Base-by-base conservation (phyloP, 495 filamentous ascomycete genomes). In the Lophium mytilinum region DNA sequence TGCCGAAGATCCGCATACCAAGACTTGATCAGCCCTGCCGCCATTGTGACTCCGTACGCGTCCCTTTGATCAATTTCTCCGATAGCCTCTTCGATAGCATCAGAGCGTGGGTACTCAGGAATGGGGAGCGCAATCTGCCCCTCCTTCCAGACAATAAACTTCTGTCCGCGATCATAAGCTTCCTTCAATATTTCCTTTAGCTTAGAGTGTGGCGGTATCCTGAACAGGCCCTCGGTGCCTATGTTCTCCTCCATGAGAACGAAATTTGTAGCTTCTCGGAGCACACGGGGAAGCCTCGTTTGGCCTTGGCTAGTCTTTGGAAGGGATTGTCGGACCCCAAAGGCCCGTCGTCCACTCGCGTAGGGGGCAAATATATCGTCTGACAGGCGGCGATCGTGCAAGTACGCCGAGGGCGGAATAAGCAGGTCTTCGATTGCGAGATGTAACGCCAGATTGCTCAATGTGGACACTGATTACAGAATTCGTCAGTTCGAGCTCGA, bases 1-100 rank as follows among this genome's bases (percentile, higher is more conserved):
- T 76, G 71, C 12, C 72, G 72, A 0, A 82, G 73, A 48, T 76
- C 76, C 10, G 76, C 69, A 56, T 82, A 82, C 75, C 80, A 82
- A 7, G 72, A 37, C 61, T 82, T 82, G 61, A 82, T 76, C 35
- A 82, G 49, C 12, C 66, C 73, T 2, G 79, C 76, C 5, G 77
- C 78, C 33, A 73, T 69, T 53, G 75, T 73, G 9, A 77, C 76
- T 4, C 75, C 71, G 58, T 77, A 82, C 21, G 78, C 74, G 35
- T 79, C 73, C 56, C 65, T 70, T 19, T 67, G 70, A 11, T 76
- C 71, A 35, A 76, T 52, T 45, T 77, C 74, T 9, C 69, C 67
- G 8, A 74, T 56, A 17, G 57, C 47, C 9, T 63, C 63, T 18
- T 70, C 68, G 46, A 56, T 43, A 15, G 67, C 51, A 18, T 69